phyloP scores from a whole-genome alignment of 495 filamentous ascomycete species.

The Penicillium paxilli region DNA sequence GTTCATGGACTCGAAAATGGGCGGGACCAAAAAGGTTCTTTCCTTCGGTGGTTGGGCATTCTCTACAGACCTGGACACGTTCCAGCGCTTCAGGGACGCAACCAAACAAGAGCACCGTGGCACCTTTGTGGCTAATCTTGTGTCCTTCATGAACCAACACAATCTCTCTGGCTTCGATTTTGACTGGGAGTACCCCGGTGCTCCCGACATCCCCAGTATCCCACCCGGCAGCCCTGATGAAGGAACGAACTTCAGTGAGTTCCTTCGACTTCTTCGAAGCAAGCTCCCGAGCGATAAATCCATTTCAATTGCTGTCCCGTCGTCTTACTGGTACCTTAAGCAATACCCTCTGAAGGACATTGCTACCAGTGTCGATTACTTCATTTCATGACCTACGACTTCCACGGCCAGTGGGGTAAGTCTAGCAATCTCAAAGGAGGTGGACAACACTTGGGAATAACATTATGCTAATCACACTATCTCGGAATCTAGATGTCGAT shows the following conservation, averaged over 20 bases:
- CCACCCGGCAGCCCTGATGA: constrained; percentile 24
- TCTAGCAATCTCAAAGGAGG: too few species aligned
- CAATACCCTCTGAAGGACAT: constrained; percentile 28
- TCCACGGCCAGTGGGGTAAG: constrained; percentile 39
- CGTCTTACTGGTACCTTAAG: constrained; percentile 36
- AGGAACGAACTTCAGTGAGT: constrained; percentile 29
- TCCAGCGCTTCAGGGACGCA: constrained; percentile 37
- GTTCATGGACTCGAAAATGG: constrained; percentile 5
- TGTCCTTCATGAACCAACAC: constrained; percentile 30
- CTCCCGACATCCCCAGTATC: constrained; percentile 38
- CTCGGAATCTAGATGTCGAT: too few species aligned
- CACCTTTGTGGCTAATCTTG: constrained; percentile 35
- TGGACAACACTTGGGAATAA: too few species aligned
- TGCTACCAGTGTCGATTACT: constrained; percentile 25
- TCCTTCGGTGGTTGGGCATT: constrained; percentile 52
- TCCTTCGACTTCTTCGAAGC: constrained; percentile 16
- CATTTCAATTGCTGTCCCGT: constrained; percentile 20
- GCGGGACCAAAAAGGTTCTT: constrained; percentile 35
- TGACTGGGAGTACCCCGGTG: constrained; percentile 45
- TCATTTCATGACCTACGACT: constrained; percentile 41
- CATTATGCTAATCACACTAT: too few species aligned
- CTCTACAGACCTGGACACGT: constrained; percentile 34
- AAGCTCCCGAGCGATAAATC: constrained; percentile 1
- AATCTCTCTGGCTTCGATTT: constrained; percentile 41
- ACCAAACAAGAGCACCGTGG: constrained; percentile 33